Evolutionary conservation across 192 early-diverging fungal genomes (phyloP), one percentile per base, ranked within the genome.

Genomic region (Globomyces pollinis-pini): DNA sequence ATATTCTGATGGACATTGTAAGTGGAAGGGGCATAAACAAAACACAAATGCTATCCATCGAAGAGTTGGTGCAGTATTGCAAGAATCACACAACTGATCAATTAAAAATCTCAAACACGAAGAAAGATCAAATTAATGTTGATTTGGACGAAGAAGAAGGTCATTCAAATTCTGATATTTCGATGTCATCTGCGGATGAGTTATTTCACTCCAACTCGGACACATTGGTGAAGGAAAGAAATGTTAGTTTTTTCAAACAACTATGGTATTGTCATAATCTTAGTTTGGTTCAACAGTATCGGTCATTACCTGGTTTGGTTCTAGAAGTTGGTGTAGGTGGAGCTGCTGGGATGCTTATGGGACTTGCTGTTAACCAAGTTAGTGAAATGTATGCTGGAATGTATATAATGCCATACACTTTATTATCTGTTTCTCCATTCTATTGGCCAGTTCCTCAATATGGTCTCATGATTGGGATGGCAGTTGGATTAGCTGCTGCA

Each of bases 241-340:
- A 38, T 29, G 62, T 31, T 1, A 44, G 44, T 34, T 24, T 36
- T 24, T 15, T 57, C 12, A 20, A 38, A 2, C 55, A 57, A 23
- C n/a, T 29, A 57, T 44, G 57, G 60, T 34, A 30, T 54, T 36
- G 60, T 61, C 42, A 38, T 64, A 61, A 64, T 20, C 38, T 71
- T 12, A 53, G 57, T 31, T 8, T 78, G 6, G 28, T 71, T 2
- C 77, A 79, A 53, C 70, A 75, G 49, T 49, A 50, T 3, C 12
- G 73, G 8, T 38, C n/a, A 3, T 18, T 61, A 20, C 20, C 32
- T 15, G 57, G 61, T 13, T 45, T 79, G 12, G 54, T 60, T 5
- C 50, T 76, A 57, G 77, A 79, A 44, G 49, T 76, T 3, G 65
- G 68, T 70, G 73, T 75, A 41, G 73, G 65, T 2, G 16, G 50